Evolutionary conservation across 352 stramenopile species (phyloP).

Genomic region (Phytophthora quininea): DNA sequence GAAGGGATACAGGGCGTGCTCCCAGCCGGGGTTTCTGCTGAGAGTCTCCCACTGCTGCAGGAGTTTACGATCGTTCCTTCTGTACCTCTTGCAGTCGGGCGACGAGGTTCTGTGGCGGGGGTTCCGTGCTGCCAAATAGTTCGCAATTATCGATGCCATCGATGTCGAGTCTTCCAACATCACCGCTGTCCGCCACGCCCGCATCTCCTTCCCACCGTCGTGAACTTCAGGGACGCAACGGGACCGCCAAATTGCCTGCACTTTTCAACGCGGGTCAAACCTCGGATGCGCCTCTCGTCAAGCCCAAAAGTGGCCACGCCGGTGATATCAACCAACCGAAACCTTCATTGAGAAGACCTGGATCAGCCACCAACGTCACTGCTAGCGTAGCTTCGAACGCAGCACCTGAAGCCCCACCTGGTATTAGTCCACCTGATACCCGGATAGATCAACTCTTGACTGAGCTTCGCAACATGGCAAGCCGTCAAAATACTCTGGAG

Average conservation of each 20-base stretch:
- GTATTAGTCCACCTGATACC: conserved; percentile 3
- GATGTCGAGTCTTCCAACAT: too few species aligned
- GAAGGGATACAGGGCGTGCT: conserved; percentile 59
- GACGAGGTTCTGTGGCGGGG: conserved; percentile 8
- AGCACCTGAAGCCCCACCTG: too few species aligned
- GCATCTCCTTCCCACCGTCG: too few species aligned
- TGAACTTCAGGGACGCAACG: too few species aligned
- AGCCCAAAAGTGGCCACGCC: background rate
- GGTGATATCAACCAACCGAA: conserved; percentile 1
- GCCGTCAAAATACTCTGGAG: conserved; percentile 30
- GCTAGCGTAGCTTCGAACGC: background rate
- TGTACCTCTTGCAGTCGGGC: background rate
- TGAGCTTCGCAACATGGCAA: conserved; percentile 35
- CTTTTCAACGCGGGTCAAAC: too few species aligned
- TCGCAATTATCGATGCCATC: too few species aligned
- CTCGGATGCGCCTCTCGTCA: too few species aligned
- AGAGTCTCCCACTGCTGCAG: conserved; percentile 50
- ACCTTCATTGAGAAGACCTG: conserved; percentile 7
- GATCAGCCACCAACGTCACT: conserved; percentile 5
- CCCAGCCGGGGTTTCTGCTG: conserved; percentile 32
- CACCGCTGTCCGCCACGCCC: too few species aligned
- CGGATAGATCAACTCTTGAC: conserved; percentile 29
- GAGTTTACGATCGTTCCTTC: conserved; percentile 31
- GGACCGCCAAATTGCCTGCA: too few species aligned
- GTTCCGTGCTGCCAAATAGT: too few species aligned